These are phyloP conservation scores for Pestalotiopsis sp. DNA, from an alignment of 2,329 filamentous ascomycete species.

Conservation along the genomic window DNA sequence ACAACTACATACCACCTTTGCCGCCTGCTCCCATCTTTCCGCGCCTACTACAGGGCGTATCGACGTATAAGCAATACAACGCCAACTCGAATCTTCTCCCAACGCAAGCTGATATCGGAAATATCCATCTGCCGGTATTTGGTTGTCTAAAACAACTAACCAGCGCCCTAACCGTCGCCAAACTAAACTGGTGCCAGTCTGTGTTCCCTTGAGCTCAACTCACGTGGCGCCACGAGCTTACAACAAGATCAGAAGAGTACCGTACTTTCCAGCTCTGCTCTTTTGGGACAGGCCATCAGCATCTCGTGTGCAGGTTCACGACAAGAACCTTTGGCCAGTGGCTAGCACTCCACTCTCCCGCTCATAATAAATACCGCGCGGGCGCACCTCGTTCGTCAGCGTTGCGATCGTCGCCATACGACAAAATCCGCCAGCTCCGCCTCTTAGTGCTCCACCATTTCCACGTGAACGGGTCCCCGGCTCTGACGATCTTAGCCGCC, in stretches of 20 bases:
- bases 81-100: background rate
- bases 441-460: slow-evolving; percentile 4
- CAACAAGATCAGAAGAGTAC: background rate
- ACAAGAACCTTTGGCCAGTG: background rate
- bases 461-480: slow-evolving; percentile 1
- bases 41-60: background rate
- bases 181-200: background rate
- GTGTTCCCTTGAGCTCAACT: background rate
- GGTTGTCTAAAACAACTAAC: background rate
- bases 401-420: slow-evolving; percentile 11
- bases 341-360: background rate
- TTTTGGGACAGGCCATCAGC: background rate
- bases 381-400: background rate
- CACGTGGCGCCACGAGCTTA: background rate
- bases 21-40: background rate
- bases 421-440: slow-evolving; percentile 3
- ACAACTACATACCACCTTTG: background rate
- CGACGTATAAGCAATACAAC: background rate
- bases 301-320: background rate
- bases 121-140: background rate
- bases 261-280: background rate
- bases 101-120: background rate
- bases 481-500: slow-evolving; percentile 5
- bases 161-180: background rate
- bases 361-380: slow-evolving; percentile 4